Percentiles rank a stretch among this genome's conserved stretches.
phyloP scores from a whole-genome alignment of 2,329 filamentous ascomycete genomes.

The Beauveria caledonica region DNA sequence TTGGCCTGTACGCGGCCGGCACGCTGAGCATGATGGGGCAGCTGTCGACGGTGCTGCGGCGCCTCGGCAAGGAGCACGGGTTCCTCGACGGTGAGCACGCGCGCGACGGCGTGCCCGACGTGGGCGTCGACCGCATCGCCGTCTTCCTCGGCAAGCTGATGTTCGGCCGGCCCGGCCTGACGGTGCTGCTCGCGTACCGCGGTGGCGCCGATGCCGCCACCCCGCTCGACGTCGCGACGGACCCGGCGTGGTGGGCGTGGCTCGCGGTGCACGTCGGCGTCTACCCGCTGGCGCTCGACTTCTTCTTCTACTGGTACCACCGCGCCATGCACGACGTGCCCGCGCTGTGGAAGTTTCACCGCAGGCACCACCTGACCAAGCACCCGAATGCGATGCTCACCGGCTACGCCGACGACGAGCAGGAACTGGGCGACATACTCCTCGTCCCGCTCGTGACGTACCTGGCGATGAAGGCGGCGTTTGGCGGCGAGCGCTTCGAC shows the following conservation, averaged over 20 bases:
- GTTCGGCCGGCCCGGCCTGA: constrained; percentile 22
- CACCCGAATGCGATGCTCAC: constrained; percentile 32
- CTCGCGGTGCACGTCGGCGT: constrained; percentile 27
- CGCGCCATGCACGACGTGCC: constrained; percentile 32
- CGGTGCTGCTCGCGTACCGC: constrained; percentile 25
- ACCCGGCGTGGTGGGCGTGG: constrained; percentile 19
- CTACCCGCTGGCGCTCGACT: constrained; percentile 31
- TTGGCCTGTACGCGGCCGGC: constrained; percentile 26
- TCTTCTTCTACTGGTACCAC: constrained; percentile 34
- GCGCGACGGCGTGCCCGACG: constrained; percentile 31
- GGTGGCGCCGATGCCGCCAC: constrained; percentile 14
- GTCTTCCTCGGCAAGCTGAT: constrained; percentile 23
- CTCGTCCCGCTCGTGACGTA: constrained; percentile 32
- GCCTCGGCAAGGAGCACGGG: constrained; percentile 27
- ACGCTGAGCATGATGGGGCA: constrained; percentile 29
- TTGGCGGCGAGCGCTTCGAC: constrained; percentile 32
- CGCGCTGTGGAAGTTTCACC: constrained; percentile 29
- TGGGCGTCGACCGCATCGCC: constrained; percentile 23
- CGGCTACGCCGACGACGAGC: constrained; percentile 32
- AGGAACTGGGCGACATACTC: constrained; percentile 34
- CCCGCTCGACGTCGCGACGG: constrained; percentile 12
- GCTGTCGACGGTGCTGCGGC: constrained; percentile 26
- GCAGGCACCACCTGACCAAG: constrained; percentile 36
- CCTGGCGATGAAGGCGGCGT: constrained; percentile 22
- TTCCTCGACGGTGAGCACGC: constrained; percentile 33